Conservation (phyloP, 208 protist species). For the Trypanosomatidae sp. region DNA sequence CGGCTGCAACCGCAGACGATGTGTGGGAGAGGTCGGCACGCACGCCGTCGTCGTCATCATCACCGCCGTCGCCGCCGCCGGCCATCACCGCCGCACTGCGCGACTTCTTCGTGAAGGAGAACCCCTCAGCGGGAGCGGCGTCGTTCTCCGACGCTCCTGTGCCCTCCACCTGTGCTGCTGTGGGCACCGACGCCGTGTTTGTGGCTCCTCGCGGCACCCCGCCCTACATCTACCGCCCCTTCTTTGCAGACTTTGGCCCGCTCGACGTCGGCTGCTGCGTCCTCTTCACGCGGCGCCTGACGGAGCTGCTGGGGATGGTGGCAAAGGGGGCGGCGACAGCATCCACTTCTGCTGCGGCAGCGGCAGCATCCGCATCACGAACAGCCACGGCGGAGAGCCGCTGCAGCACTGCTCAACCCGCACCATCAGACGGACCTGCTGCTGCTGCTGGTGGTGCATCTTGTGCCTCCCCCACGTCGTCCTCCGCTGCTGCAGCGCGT, state of each 20-base stretch:
- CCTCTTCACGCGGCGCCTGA: conserved; percentile 64
- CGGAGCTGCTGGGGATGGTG: conserved; percentile 30
- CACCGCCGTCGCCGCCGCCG: too few relatives aligned
- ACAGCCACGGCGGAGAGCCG: neutral
- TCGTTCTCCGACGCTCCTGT: too few relatives aligned
- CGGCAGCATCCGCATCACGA: neutral
- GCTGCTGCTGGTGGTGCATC: neutral
- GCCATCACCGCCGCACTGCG: too few relatives aligned
- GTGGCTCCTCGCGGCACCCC: conserved; percentile 32
- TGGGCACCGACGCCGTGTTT: conserved; percentile 36
- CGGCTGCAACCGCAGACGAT: neutral
- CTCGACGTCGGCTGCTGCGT: conserved; percentile 81
- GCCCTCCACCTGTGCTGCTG: conserved; percentile 7
- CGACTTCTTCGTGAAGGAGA: conserved; percentile 20
- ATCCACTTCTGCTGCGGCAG: neutral
- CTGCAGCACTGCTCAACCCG: neutral
- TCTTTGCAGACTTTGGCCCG: conserved; percentile 94
- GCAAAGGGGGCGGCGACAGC: conserved; percentile 4
- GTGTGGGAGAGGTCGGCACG: too few relatives aligned
- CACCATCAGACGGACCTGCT: too few relatives aligned
- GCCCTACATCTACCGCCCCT: conserved; percentile 83
- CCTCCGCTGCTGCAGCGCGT: neutral
- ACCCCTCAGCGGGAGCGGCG: neutral
- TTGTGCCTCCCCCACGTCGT: neutral
- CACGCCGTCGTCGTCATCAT: too few relatives aligned